phyloP scores from a whole-genome alignment of 176 grass and related monocot species.

The Oryza coarctata region DNA sequence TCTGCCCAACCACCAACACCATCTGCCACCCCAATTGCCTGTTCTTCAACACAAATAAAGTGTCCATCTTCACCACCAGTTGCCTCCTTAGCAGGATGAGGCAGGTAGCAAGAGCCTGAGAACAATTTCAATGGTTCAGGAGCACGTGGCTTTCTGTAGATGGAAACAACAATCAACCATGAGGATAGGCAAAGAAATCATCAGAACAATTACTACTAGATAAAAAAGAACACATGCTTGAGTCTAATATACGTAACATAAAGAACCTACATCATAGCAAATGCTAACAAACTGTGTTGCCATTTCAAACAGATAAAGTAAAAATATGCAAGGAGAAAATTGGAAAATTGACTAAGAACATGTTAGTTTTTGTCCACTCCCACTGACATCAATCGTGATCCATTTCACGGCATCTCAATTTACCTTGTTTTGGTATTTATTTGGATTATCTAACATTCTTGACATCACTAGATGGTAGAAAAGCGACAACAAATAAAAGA shows the following conservation, averaged over 20 bases:
- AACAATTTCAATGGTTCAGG: constrained; percentile 57
- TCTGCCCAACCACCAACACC: constrained; percentile 98
- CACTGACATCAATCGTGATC: not conserved
- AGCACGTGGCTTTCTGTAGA: constrained; percentile 52
- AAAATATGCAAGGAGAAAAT: not conserved
- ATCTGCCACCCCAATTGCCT: constrained; percentile 91
- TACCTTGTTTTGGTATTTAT: not conserved
- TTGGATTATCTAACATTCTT: not conserved
- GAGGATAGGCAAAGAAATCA: not conserved
- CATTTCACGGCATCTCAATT: not conserved
- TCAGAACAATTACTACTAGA: not conserved
- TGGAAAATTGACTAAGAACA: not conserved
- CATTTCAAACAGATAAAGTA: not conserved
- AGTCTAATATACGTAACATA: not conserved
- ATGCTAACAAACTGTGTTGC: not conserved
- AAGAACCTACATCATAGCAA: not conserved
- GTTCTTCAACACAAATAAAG: constrained; percentile 77
- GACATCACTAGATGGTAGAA: not conserved
- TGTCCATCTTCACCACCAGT: constrained; percentile 97
- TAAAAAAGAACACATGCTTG: not conserved
- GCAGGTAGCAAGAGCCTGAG: constrained; percentile 91
- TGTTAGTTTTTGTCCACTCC: not conserved
- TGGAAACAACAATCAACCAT: not conserved
- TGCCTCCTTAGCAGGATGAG: constrained; percentile 92
- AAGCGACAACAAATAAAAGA: not conserved